phyloP scores from a whole-genome alignment of 225 moss, liverwort and hornwort genomes.

The Physcomitrium patens region DNA sequence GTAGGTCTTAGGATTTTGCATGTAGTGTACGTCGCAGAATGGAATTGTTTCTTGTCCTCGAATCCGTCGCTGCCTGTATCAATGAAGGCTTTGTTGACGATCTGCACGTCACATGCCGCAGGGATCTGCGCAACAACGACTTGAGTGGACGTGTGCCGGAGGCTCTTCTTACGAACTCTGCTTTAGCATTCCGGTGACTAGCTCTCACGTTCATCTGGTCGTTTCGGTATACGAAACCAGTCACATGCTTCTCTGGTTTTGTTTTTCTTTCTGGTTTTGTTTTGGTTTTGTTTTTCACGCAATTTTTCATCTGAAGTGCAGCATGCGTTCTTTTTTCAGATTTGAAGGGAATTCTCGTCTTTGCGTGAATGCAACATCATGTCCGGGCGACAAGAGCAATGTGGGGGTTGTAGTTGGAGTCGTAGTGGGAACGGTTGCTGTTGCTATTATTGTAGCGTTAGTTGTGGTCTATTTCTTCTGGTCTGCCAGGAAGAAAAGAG shows the following conservation, averaged over 20 bases:
- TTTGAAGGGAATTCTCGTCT: conserved; percentile 18
- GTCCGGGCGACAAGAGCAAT: not conserved
- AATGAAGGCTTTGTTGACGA: not conserved
- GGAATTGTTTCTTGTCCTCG: not conserved
- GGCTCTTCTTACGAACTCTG: conserved; percentile 28
- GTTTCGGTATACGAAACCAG: not conserved
- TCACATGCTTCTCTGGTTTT: not conserved
- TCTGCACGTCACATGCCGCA: conserved; percentile 17
- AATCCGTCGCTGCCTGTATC: not conserved
- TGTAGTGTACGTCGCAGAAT: not conserved
- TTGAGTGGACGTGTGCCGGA: conserved; percentile 25
- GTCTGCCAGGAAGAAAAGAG: not conserved
- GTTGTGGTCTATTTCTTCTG: conserved; percentile 22
- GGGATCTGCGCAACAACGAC: conserved; percentile 31
- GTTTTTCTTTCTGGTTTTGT: not conserved
- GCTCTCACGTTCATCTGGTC: not conserved
- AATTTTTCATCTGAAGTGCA: not conserved
- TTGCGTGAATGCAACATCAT: conserved; percentile 29
- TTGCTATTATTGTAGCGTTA: not conserved
- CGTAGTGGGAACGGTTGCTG: conserved; percentile 22
- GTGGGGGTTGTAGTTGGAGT: conserved; percentile 27
- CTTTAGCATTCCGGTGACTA: conserved; percentile 28
- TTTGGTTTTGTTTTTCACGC: not conserved
- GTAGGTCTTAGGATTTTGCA: not conserved
- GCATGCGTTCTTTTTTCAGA: not conserved